Conservation (phyloP, 768 basidiomycete species). For the Plicaturopsis crispa region DNA sequence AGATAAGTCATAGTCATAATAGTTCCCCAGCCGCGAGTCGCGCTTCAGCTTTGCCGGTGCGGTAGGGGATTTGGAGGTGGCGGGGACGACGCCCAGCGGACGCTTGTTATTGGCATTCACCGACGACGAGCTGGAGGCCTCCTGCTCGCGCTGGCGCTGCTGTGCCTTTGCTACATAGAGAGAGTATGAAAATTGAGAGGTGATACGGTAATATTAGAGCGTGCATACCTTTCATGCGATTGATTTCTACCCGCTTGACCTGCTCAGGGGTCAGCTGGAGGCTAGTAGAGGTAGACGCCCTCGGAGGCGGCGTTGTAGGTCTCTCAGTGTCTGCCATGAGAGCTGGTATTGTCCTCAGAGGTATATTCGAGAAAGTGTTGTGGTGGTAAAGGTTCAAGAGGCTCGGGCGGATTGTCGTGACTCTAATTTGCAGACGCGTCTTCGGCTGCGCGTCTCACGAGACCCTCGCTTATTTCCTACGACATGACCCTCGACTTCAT, state of each 20-base stretch:
- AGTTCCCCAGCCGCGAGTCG: constrained; percentile 77
- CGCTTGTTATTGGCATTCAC: constrained; percentile 72
- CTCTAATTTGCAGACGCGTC: too few relatives aligned
- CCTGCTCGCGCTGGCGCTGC: constrained; percentile 60
- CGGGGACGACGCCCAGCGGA: constrained; percentile 49
- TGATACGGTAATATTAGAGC: too few relatives aligned
- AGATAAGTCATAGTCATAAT: constrained; percentile 95
- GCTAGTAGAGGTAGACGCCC: constrained; percentile 6
- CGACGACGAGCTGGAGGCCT: constrained; percentile 25
- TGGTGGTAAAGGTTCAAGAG: too few relatives aligned
- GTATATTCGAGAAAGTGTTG: too few relatives aligned
- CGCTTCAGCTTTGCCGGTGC: constrained; percentile 52
- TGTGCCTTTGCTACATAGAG: constrained; percentile 57
- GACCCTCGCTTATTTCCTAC: too few relatives aligned
- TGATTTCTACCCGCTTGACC: constrained; percentile 66
- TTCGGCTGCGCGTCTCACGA: too few relatives aligned
- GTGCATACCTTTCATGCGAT: constrained; percentile 75
- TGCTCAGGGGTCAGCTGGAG: constrained; percentile 58
- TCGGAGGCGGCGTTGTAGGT: constrained; percentile 7
- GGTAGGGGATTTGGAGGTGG: constrained; percentile 56
- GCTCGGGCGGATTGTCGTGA: too few relatives aligned
- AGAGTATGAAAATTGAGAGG: constrained; percentile 5
- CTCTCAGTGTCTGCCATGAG: constrained; percentile 4
- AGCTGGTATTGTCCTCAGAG: too few relatives aligned
- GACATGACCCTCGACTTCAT: too few relatives aligned